These are phyloP conservation scores for Beta vulgaris DNA, from an alignment of 148 eudicot species.

Conservation along the genomic window DNA sequence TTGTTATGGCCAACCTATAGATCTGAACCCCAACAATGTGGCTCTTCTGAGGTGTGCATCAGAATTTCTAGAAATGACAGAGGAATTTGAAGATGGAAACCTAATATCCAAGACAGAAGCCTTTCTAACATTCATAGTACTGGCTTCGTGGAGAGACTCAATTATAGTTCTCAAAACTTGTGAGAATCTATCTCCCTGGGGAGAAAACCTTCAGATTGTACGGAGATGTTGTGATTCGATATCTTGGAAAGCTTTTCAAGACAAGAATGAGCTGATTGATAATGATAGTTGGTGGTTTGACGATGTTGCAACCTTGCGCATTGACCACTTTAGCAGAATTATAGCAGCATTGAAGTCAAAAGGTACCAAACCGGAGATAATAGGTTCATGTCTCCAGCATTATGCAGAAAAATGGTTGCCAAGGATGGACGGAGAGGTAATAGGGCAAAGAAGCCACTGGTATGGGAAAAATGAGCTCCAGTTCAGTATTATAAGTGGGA, in stretches of 20 bases:
- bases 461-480: slow-evolving; percentile 37
- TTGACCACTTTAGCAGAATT: slow-evolving; percentile 62
- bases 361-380: slow-evolving; percentile 40
- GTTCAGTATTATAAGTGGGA: slow-evolving; percentile 43
- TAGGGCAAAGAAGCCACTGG: slow-evolving; percentile 25
- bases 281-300: slow-evolving; percentile 56
- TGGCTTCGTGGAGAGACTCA: slow-evolving; percentile 68
- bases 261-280: slow-evolving; percentile 25
- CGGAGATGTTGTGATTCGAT: slow-evolving; percentile 70
- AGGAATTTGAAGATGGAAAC: slow-evolving; percentile 69
- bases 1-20: slow-evolving; percentile 58
- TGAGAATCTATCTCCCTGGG: slow-evolving; percentile 68
- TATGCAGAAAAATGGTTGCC: slow-evolving; percentile 66
- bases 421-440: slow-evolving; percentile 34
- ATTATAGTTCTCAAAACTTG: slow-evolving; percentile 60
- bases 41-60: slow-evolving; percentile 66
- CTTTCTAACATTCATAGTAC: slow-evolving; percentile 58
- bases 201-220: slow-evolving; percentile 67
- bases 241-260: slow-evolving; percentile 51
- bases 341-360: slow-evolving; percentile 48
- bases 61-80: slow-evolving; percentile 72
- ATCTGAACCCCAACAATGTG: slow-evolving; percentile 47
- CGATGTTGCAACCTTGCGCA: slow-evolving; percentile 48
- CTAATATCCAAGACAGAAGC: slow-evolving; percentile 66
- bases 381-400: slow-evolving; percentile 51